phyloP scores from a whole-genome alignment of 2,329 filamentous ascomycete species.

The Epichloe uncinata region DNA sequence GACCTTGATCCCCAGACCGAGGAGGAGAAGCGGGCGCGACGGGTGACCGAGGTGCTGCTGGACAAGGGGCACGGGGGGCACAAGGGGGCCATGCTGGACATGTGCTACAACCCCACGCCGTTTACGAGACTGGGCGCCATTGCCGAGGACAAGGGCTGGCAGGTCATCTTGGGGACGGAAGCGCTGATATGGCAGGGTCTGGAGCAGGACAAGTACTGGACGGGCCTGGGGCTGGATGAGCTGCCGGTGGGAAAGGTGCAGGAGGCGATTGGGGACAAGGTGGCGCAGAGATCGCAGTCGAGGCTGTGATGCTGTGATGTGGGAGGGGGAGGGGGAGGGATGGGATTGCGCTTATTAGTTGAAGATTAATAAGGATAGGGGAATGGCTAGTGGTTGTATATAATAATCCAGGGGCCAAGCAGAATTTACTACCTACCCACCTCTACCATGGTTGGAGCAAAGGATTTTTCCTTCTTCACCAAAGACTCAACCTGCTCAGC shows the following conservation, averaged over 20 bases:
- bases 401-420: no score
- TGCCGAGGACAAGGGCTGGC: slow-evolving; percentile 50
- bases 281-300: slow-evolving; percentile 19
- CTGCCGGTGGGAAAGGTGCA: slow-evolving; percentile 49
- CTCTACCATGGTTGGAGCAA: no score
- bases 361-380: no score
- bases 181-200: slow-evolving; percentile 66
- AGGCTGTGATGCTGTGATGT: slow-evolving; percentile 10
- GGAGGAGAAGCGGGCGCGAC: slow-evolving; percentile 47
- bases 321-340: no score
- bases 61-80: slow-evolving; percentile 37
- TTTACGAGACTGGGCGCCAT: slow-evolving; percentile 53
- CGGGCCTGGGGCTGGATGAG: slow-evolving; percentile 42
- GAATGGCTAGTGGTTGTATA: no score
- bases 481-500: slow-evolving; percentile 14
- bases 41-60: slow-evolving; percentile 37
- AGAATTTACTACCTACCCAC: no score
- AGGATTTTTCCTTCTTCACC: neutral
- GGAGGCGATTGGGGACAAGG: slow-evolving; percentile 30
- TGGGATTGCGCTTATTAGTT: no score
- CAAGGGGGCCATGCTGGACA: slow-evolving; percentile 62
- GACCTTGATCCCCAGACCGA: slow-evolving; percentile 57
- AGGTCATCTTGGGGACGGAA: slow-evolving; percentile 63
- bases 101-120: slow-evolving; percentile 69
- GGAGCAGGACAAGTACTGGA: slow-evolving; percentile 56